Evolutionary conservation across 179 eudicot genomes (phyloP), one percentile per base, ranked within the genome.

Genomic region (Silene vulgaris): DNA sequence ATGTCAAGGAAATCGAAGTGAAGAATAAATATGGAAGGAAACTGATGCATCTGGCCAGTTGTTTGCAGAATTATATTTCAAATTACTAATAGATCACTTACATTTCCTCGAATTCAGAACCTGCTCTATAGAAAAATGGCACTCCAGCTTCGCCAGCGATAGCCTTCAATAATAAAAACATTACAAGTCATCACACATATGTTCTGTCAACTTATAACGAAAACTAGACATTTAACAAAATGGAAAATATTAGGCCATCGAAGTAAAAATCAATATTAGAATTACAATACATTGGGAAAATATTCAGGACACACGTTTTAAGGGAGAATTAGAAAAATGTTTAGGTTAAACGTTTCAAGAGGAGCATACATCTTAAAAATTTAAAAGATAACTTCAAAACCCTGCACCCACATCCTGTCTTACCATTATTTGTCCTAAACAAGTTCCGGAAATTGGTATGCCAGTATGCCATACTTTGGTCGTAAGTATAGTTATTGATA

Each of bases 121-220:
- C 98, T 71, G 99, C 98, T 81, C 96, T 82, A 84, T 93, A 93
- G 78, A 96, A 96, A 85, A 93, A 96, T 71, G 99, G 99, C 29
- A 96, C 99, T 69, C 96, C 98, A 75, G 99, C 99, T 89, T 96
- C 99, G 63, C 99, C 98, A 72, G 99, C 98, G 70, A 96, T 96
- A 62, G 99, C 99, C 98, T 96, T 74, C 80, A 88, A 70, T 54
- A 72, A 76, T 74, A 19, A 77, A 79, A 78, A 29, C 67, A 80
- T 45, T 13, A 57, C 64, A 68, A 50, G 75, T 75, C 29, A 79
- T 76, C 68, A 20, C 43, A 50, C 67, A 71, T 5, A 71, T 5
- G 16, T 14, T 5, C 26, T 26, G 19, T 29, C 28, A 52, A 37
- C 71, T 37, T n/a, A 40, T 8, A 67, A 37, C 1, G 54, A 67